These are phyloP conservation scores for Salix purpurea DNA, from an alignment of 345 rosid species.

Conservation along the genomic window DNA sequence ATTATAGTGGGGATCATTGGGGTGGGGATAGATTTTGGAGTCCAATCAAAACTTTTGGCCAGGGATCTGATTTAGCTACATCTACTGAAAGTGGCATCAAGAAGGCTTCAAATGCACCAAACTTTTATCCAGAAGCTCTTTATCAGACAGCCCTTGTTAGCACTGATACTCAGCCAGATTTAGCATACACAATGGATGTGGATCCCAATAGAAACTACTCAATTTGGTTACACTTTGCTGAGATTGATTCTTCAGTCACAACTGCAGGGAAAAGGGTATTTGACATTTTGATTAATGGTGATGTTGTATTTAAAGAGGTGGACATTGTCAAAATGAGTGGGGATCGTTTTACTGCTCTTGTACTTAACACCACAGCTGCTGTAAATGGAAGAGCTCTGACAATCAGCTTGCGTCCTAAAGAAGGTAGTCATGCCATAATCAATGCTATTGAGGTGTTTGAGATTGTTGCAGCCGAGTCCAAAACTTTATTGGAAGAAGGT, in stretches of 20 bases:
- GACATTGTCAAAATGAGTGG: constrained; percentile 73
- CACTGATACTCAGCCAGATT: constrained; percentile 61
- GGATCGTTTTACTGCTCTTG: constrained; percentile 59
- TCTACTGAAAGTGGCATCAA: constrained; percentile 63
- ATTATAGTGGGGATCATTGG: constrained; percentile 78
- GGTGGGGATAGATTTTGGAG: constrained; percentile 99
- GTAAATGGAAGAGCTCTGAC: constrained; percentile 82
- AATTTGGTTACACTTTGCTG: constrained; percentile 90
- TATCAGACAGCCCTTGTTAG: constrained; percentile 77
- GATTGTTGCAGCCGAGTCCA: constrained; percentile 58
- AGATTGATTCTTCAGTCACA: constrained; percentile 68
- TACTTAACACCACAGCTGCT: constrained; percentile 69
- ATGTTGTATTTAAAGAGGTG: constrained; percentile 42
- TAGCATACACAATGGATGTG: constrained; percentile 68
- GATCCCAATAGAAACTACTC: constrained; percentile 92
- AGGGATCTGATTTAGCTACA: constrained; percentile 49
- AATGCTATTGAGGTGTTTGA: constrained; percentile 94
- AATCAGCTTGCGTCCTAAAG: constrained; percentile 61
- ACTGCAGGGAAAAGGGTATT: constrained; percentile 70
- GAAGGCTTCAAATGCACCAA: constrained; percentile 64
- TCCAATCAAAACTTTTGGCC: constrained; percentile 53
- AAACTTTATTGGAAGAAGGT: constrained; percentile 84
- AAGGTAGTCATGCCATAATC: constrained; percentile 58
- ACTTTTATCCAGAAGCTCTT: constrained; percentile 81
- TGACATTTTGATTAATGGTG: constrained; percentile 76